phyloP scores from a whole-genome alignment of 2,329 filamentous ascomycete genomes.

The Diaporthe helianthi region DNA sequence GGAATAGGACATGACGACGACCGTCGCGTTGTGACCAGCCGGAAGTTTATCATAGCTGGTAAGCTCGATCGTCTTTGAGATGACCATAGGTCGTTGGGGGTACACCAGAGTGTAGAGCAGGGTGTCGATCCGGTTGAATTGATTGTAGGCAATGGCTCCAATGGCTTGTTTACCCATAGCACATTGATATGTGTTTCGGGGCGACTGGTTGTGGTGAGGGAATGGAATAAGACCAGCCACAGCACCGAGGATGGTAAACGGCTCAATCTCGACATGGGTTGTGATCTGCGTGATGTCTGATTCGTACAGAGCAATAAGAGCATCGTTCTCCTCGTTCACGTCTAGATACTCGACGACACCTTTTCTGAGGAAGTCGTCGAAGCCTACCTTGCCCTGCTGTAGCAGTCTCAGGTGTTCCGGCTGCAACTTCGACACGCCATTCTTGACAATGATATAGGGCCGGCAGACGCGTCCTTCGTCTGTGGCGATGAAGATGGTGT shows the following conservation, averaged over 20 bases:
- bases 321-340: conserved; percentile 98
- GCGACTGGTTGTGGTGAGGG: conserved; percentile 98
- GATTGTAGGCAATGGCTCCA: conserved; percentile 96
- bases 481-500: conserved; percentile 91
- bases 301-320: conserved; percentile 90
- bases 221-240: conserved; percentile 97
- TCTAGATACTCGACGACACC: conserved; percentile 97
- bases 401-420: conserved; percentile 80
- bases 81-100: conserved; percentile 96
- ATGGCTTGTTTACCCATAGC: conserved; percentile 99
- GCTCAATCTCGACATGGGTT: conserved; percentile 96
- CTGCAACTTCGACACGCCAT: conserved; percentile 81
- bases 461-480: conserved; percentile 97
- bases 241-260: conserved; percentile 94
- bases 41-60: conserved; percentile 97
- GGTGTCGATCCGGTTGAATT: conserved; percentile 96
- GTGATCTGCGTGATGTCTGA: conserved; percentile 81
- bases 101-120: conserved; percentile 97
- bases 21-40: conserved; percentile 94
- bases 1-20: conserved; percentile 99
- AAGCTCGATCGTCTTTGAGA: conserved; percentile 94
- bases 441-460: conserved; percentile 93
- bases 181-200: conserved; percentile 97
- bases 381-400: conserved; percentile 82
- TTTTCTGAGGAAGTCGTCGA: conserved; percentile 90